Conservation (phyloP, 1,139 yeast species). For the Yamadazyma epiphylla region DNA sequence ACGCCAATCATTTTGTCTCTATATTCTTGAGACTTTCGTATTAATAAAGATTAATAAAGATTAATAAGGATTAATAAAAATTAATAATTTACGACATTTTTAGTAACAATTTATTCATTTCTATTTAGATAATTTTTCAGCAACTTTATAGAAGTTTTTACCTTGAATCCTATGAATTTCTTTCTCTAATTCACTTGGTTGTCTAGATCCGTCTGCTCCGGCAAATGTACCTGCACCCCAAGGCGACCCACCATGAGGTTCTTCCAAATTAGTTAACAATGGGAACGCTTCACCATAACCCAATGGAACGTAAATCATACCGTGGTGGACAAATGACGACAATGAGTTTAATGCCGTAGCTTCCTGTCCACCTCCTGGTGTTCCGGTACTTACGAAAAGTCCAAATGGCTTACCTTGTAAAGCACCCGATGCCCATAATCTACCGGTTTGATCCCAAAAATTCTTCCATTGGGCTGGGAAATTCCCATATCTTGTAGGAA, state of each 20-base stretch:
- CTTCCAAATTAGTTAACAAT: conserved; percentile 24
- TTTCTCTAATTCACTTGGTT: conserved; percentile 30
- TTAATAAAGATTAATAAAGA: no score
- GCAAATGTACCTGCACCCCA: conserved; percentile 43
- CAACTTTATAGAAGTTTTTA: conserved; percentile 23
- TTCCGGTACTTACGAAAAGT: conserved; percentile 33
- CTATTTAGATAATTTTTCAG: conserved; percentile 15
- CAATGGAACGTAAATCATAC: conserved; percentile 35
- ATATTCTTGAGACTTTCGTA: no score
- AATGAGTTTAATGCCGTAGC: conserved; percentile 30
- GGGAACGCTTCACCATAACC: conserved; percentile 28
- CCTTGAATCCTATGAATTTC: conserved; percentile 34
- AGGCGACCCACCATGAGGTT: conserved; percentile 38
- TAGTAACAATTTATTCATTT: no score
- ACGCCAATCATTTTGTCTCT: no score
- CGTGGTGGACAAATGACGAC: conserved; percentile 34
- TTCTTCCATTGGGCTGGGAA: conserved; percentile 37
- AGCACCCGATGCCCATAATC: conserved; percentile 35
- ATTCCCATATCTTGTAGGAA: conserved; percentile 38
- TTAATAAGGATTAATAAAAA: no score
- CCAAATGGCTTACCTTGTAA: conserved; percentile 37
- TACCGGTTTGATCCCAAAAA: conserved; percentile 38
- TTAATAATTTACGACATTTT: no score
- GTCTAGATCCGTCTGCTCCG: conserved; percentile 34
- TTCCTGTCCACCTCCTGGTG: conserved; percentile 41